Evolutionary conservation across 495 filamentous ascomycete species (phyloP), one percentile per base, ranked within the genome.

Genomic region (Talaromyces wortmannii): DNA sequence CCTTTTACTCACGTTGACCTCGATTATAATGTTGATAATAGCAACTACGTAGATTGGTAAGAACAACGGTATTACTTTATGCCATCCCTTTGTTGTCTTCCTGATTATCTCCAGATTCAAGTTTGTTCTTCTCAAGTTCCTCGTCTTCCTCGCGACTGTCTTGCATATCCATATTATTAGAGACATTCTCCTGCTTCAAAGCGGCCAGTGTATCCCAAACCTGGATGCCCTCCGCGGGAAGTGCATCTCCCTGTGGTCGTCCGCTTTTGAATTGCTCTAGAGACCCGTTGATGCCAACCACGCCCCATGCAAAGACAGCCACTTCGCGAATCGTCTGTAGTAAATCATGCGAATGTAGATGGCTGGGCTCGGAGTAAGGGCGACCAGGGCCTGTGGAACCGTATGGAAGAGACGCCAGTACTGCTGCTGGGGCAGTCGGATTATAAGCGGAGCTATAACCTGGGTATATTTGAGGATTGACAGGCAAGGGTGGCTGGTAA

Each of bases 271-370:
- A 88, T 31, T 81, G 74, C 8, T 85, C 84, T 29, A 92, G 62
- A 13, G 81, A 84, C 3, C 86, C 86, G 64, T 95, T 95, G 69
- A 92, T 95, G 13, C 89, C 88, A 3, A 84, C 81, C 18, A 94
- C 69, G 5, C 84, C 83, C 89, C 87, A 92, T 12, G 89, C 88
- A 62, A 92, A 92, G 31, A 91, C 85, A 15, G 88, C 90, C 31
- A 90, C 85, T 45, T 95, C 89, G 32, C 88, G 85, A 55, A 94
- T 95, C 6, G 85, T 84, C 45, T 81, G 77, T 86, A 92, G 89
- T 59, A 95, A 83, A 52, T 83, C 80, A 10, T 82, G 23, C 5
- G 76, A 57, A 46, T 77, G 74, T 18, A 81, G 80, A 12, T 80
- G 81, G 11, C 74, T 70, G 0, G 75, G 29, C 5, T 30, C 52